Evolutionary conservation across 345 rosid genomes (phyloP), one percentile per base, ranked within the genome.

Genomic region (Moricandia moricandioides): DNA sequence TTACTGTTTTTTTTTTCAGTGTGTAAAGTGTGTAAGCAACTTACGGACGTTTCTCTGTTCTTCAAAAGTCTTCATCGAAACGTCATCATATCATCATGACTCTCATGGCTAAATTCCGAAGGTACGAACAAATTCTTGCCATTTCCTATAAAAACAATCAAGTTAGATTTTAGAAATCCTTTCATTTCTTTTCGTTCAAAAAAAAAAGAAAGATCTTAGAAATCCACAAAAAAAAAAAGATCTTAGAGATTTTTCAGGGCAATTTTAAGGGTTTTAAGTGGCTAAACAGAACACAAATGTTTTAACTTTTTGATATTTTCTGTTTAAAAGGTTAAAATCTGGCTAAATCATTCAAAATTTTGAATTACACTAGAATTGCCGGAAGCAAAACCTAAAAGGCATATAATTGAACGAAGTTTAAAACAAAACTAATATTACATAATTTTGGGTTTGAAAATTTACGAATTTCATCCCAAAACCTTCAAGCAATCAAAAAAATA

Each of bases 61-160:
- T 69, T 40, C 65, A 69, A 69, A 52, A 69, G 74, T 69, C 74
- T 69, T 3, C 55, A 69, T 27, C 14, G 79, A 76, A 76, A 76
- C 65, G 79, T 69, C 74, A 9, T 62, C 74, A 58, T 76, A 69
- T 39, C 74, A 62, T 62, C 62, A 69, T 62, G 49, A 39, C 45
- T 2, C 2, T 10, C 4, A 39, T 9, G 45, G 62, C 69, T 24
- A 62, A 67, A 62, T 29, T 69, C 74, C 74, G 69, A 69, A 76
- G 70, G 79, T 69, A 54, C 69, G 18, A 69, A 69, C 79, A 76
- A 76, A 54, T 5, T 69, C 64, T 76, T 62, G 74, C 58, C 69
- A 13, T 76, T 76, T 76, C 34, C 65, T 13, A 54, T 62, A 62
- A 37, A 39, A 49, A 24, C 72, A 67, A 75, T 51, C 26, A 35